phyloP scores from a whole-genome alignment of 495 filamentous ascomycete species.

The Penicillium canariense region DNA sequence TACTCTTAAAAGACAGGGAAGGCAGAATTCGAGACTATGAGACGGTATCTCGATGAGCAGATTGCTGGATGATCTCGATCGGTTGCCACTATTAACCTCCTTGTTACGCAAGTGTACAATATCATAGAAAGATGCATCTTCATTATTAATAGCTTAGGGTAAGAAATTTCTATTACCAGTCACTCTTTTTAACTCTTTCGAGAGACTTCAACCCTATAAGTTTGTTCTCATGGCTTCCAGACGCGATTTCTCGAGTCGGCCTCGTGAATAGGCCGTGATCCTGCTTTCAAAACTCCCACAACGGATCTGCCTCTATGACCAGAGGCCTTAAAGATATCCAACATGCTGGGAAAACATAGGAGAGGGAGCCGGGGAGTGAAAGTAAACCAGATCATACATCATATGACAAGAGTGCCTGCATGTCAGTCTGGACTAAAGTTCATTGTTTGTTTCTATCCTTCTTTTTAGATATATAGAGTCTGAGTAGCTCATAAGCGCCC shows the following conservation, averaged over 20 bases:
- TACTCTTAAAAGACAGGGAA: conserved; percentile 47
- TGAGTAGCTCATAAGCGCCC: no score
- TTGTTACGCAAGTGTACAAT: not conserved
- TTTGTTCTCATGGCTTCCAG: not conserved
- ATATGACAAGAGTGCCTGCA: no score
- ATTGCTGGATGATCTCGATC: conserved; percentile 21
- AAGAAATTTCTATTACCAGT: not conserved
- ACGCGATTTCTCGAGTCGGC: not conserved
- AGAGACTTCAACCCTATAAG: not conserved
- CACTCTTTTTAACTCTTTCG: not conserved
- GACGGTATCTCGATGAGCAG: conserved; percentile 52
- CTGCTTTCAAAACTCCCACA: not conserved
- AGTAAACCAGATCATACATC: no score
- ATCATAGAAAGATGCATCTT: not conserved
- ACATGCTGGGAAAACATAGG: no score
- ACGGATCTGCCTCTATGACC: not conserved
- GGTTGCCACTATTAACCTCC: not conserved
- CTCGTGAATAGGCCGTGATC: not conserved
- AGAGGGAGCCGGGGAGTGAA: no score
- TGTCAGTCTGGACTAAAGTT: no score
- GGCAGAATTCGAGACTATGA: conserved; percentile 60
- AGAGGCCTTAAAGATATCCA: not conserved
- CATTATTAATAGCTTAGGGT: not conserved
- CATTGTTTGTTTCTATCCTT: no score
- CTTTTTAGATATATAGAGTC: no score